Evolutionary conservation across 1,284 basidiomycete genomes (phyloP), one percentile per base, ranked within the genome.

Genomic region (Cutaneotrichosporon mucoides): DNA sequence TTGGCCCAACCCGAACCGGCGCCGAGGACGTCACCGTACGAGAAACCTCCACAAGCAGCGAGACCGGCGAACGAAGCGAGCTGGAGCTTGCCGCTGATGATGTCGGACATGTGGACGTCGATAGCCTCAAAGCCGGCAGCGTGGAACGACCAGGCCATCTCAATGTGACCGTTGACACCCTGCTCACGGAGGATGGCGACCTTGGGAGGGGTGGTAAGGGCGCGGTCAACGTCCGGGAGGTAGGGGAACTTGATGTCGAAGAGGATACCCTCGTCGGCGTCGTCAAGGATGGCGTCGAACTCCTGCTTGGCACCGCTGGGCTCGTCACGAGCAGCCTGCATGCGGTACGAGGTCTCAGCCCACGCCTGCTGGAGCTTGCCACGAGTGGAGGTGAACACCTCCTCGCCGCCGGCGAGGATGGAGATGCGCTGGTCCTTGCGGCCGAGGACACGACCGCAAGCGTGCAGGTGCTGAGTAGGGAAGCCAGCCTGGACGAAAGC

Each of bases 1-100:
- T 94, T 88, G 6, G 95, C 94, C 96, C 96, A 99, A 40, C 96
- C 96, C 72, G 89, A 93, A 12, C 95, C 96, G 5, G 96, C 95
- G 41, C 96, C 95, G 9, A 99, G 84, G 11, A 99, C 95, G 77
- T 99, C 95, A 55, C 95, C 96, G 73, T 97, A 99, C 10, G 94
- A 97, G 83, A 99, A 99, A 6, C 95, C 95, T 60, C 95, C 95
- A 71, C 94, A 98, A 0, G 95, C 95, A 2, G 90, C 95, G 56
- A 99, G 76, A 58, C 96, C 96, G 41, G 85, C 83, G 82, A 98
- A 98, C 50, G 79, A 77, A 6, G 76, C 63, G 16, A 99, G 83
- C 45, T 81, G 82, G 50, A 87, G 79, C 11, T 74, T 73, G 50
- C 91, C 90, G 40, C 81, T 81, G 68, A 99, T 86, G 73, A 99